phyloP scores from a whole-genome alignment of 176 grass and related monocot genomes.

The Zoysia pacifica region DNA sequence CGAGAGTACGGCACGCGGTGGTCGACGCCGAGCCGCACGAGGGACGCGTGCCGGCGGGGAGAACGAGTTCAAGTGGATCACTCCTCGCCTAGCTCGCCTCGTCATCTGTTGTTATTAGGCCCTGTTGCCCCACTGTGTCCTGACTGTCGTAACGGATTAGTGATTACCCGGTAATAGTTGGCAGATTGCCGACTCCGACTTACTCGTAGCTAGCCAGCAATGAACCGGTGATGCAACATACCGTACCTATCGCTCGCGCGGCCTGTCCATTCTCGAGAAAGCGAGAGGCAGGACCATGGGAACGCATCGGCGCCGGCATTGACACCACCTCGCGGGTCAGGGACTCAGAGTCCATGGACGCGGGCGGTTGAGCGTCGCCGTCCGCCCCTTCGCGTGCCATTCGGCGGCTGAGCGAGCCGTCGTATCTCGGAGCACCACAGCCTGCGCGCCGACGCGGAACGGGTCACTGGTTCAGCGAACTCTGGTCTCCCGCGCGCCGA shows the following conservation, averaged over 20 bases:
- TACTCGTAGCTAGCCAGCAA: background rate
- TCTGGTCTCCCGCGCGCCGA: background rate
- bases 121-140: background rate
- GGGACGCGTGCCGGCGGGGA: background rate
- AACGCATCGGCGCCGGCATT: constrained; percentile 10
- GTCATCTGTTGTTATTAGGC: background rate
- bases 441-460: constrained; percentile 15
- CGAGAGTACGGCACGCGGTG: background rate
- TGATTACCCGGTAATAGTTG: background rate
- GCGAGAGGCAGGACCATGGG: background rate
- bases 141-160: background rate
- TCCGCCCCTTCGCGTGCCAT: constrained; percentile 1
- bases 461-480: background rate
- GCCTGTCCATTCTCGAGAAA: constrained; percentile 17
- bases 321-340: background rate
- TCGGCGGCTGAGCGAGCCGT: background rate
- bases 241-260: background rate
- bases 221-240: background rate
- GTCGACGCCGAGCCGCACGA: background rate
- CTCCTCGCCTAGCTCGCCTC: background rate
- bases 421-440: background rate
- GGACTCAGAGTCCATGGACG: background rate
- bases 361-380: constrained; percentile 9
- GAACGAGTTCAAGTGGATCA: background rate
- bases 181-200: background rate